These are phyloP conservation scores for Hanseniaspora uvarum DNA, from an alignment of 1,139 yeast species.

Conservation along the genomic window DNA sequence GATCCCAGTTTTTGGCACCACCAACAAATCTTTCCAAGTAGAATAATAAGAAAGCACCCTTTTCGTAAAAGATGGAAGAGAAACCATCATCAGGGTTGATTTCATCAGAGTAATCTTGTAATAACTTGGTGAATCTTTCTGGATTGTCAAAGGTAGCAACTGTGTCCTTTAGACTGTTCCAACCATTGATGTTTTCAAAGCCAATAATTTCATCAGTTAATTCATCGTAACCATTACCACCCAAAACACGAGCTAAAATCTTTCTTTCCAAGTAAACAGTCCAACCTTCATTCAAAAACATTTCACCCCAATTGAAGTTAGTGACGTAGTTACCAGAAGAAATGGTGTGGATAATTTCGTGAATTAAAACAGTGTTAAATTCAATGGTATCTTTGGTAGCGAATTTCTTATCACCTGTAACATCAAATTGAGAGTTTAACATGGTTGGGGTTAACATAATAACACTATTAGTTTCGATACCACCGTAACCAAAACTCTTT, in stretches of 20 bases:
- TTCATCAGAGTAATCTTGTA: slow-evolving; percentile 56
- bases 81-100: slow-evolving; percentile 84
- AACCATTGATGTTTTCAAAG: slow-evolving; percentile 75
- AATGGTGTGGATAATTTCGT: slow-evolving; percentile 89
- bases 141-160: slow-evolving; percentile 50
- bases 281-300: slow-evolving; percentile 96
- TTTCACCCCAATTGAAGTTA: slow-evolving; percentile 84
- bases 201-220: slow-evolving; percentile 39
- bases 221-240: slow-evolving; percentile 41
- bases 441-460: slow-evolving; percentile 82
- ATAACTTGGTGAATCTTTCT: slow-evolving; percentile 50
- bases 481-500: slow-evolving; percentile 82
- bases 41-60: slow-evolving; percentile 72
- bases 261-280: slow-evolving; percentile 84
- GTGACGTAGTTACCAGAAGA: slow-evolving; percentile 74
- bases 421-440: slow-evolving; percentile 13
- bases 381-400: slow-evolving; percentile 79
- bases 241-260: slow-evolving; percentile 65
- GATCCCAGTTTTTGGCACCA: slow-evolving; percentile 54
- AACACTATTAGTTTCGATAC: slow-evolving; percentile 90
- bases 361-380: slow-evolving; percentile 72
- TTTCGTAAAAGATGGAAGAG: slow-evolving; percentile 81
- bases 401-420: slow-evolving; percentile 28
- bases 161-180: slow-evolving; percentile 66
- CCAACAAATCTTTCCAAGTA: slow-evolving; percentile 60